Percentiles rank a stretch among this genome's conserved stretches.
These are phyloP conservation scores for Allomyces macrogynus DNA, from an alignment of 192 early-diverging fungal species.

Conservation along the genomic window DNA sequence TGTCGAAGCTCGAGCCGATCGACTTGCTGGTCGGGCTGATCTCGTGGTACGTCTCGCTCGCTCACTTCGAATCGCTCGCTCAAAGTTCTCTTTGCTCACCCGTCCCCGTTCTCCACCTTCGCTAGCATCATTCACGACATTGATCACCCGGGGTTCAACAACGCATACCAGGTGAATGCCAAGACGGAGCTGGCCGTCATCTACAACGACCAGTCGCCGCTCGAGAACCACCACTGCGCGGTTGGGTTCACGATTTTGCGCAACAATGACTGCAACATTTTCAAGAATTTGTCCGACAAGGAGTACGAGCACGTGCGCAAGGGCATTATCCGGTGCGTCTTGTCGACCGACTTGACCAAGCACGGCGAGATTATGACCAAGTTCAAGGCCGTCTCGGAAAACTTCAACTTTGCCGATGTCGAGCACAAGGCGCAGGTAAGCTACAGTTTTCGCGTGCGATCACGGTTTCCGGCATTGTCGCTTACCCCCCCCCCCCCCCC, in stretches of 20 bases:
- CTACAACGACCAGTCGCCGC: not conserved
- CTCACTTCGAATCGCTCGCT: not conserved
- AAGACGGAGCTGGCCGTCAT: not conserved
- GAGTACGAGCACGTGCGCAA: not conserved
- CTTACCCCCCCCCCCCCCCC: not conserved
- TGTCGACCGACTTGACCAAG: not conserved
- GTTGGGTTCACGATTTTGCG: not conserved
- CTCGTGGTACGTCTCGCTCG: not conserved
- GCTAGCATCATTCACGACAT: not conserved
- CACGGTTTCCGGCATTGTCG: no score
- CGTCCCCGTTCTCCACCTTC: not conserved
- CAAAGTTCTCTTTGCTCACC: not conserved
- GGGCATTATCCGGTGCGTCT: not conserved
- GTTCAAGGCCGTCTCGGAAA: conserved; percentile 9
- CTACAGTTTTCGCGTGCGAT: not conserved
- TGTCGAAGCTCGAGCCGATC: not conserved
- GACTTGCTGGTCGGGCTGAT: not conserved
- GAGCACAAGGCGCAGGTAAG: conserved; percentile 18
- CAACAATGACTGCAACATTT: not conserved
- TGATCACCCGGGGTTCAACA: not conserved
- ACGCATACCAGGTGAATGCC: not conserved
- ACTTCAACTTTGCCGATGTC: conserved; percentile 19
- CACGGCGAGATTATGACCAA: not conserved
- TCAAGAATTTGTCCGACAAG: not conserved
- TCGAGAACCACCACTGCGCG: not conserved